A percentile compares a stretch with the other conserved stretches of the same genome.
phyloP scores from a whole-genome alignment of 345 rosid genomes.

The Pelargonium nanum region DNA sequence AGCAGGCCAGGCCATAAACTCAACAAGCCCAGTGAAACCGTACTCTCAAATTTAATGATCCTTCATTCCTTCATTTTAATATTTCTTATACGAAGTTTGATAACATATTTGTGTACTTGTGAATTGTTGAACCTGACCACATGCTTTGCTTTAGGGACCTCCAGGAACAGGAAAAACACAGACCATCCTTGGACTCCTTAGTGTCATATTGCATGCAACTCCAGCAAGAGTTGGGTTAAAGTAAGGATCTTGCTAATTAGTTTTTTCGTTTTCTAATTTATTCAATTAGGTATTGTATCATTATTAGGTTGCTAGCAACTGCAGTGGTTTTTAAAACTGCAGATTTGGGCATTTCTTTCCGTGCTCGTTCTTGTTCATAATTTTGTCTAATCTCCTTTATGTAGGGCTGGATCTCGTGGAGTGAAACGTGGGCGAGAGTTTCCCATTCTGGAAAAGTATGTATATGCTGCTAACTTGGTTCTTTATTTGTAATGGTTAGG shows the following conservation, averaged over 20 bases:
- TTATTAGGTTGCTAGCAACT: constrained; percentile 1
- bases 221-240: constrained; percentile 62
- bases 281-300: neutral
- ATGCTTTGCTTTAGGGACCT: constrained; percentile 60
- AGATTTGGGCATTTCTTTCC: neutral
- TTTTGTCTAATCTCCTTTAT: constrained; percentile 7
- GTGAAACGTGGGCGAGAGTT: constrained; percentile 43
- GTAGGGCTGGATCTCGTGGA: constrained; percentile 40
- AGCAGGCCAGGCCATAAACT: neutral
- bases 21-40: neutral
- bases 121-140: constrained; percentile 7
- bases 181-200: constrained; percentile 85
- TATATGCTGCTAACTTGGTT: constrained; percentile 6
- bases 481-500: neutral
- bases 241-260: constrained; percentile 26
- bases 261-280: constrained; percentile 4
- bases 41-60: neutral
- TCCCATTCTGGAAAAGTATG: constrained; percentile 72
- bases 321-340: neutral
- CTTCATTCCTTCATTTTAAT: neutral
- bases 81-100: neutral
- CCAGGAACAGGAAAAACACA: constrained; percentile 99
- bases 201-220: constrained; percentile 94
- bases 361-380: neutral
- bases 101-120: neutral